These are phyloP conservation scores for Leccinum longicurvipes DNA, from an alignment of 768 basidiomycete genomes.

Conservation along the genomic window DNA sequence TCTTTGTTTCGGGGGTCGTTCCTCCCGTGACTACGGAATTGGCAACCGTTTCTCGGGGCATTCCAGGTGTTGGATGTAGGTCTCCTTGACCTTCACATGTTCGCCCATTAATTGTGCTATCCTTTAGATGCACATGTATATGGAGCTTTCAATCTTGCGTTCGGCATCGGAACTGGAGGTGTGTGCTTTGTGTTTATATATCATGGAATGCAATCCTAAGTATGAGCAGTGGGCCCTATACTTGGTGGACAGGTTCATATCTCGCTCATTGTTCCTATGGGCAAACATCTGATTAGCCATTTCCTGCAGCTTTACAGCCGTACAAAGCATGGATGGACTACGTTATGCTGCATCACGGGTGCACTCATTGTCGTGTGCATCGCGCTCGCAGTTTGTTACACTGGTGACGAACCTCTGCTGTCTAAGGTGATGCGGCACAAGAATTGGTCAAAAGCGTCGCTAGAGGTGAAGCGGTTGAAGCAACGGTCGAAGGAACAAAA, in stretches of 20 bases:
- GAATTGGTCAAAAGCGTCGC: conserved; percentile 7
- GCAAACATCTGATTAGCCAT: background rate
- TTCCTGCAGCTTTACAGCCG: conserved; percentile 55
- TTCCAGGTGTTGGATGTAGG: conserved; percentile 69
- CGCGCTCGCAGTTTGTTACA: conserved; percentile 42
- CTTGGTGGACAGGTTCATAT: conserved; percentile 60
- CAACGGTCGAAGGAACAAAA: conserved; percentile 2
- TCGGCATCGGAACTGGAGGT: conserved; percentile 63
- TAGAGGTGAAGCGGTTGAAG: conserved; percentile 11
- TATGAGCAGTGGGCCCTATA: conserved; percentile 57
- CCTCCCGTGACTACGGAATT: conserved; percentile 67
- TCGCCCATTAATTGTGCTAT: background rate
- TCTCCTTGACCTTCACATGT: background rate
- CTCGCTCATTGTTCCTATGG: background rate
- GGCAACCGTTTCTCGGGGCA: conserved; percentile 51
- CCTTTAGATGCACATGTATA: conserved; percentile 67
- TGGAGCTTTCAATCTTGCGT: conserved; percentile 70
- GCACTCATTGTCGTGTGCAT: conserved; percentile 40
- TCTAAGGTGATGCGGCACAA: conserved; percentile 23
- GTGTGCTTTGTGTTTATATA: conserved; percentile 19
- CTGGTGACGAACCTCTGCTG: conserved; percentile 47
- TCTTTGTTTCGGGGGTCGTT: conserved; percentile 57
- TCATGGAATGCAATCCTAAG: background rate
- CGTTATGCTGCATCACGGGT: conserved; percentile 47
- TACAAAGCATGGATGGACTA: conserved; percentile 55